Base-by-base conservation (phyloP, 768 basidiomycete species). In the Amanita rimosa region DNA sequence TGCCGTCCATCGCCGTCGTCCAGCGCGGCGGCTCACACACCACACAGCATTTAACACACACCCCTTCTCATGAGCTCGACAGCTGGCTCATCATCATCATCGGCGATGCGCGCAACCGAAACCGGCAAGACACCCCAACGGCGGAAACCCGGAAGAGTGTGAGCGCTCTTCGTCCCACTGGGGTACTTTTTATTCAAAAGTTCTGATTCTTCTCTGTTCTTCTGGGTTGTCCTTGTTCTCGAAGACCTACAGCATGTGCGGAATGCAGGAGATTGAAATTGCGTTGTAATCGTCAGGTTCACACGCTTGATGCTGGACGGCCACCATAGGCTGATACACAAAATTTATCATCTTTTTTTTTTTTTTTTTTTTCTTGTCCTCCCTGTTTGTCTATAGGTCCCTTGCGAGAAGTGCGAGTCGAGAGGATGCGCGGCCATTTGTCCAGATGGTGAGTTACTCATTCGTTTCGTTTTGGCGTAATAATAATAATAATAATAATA, bases 341-440 rank as follows among this genome's bases (percentile, higher is more conserved):
- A n/a, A n/a, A n/a, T n/a, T n/a, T n/a, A n/a, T n/a, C n/a, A n/a
- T n/a, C n/a, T n/a, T n/a, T n/a, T n/a, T n/a, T n/a, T n/a, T n/a
- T n/a, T n/a, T 24, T 24, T 24, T 24, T 24, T 24, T 24, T 24
- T 24, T 24, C 5, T 24, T 24, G 22, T 5, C 22, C 22, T 24
- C 22, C 22, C 5, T 24, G 22, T 5, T 24, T 24, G 22, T 24
- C 22, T 24, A 21, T 55, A 87, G 83, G 72, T 86, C 29, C 85
- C 85, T 9, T 89, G 85, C 64, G 81, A 82, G 63, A 86, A 79
- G 60, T 89, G 86, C 58, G 75, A 76, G 19, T 81, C 81, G 50
- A 71, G 85, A 57, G 85, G 85, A 29, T 88, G 84, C 57, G 78
- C 76, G 19, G 68, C 77, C 14, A 82, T 88, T 49, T 89, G 85